Evolutionary conservation across 805 yeast species (phyloP).

Genomic region (Candida alai): DNA sequence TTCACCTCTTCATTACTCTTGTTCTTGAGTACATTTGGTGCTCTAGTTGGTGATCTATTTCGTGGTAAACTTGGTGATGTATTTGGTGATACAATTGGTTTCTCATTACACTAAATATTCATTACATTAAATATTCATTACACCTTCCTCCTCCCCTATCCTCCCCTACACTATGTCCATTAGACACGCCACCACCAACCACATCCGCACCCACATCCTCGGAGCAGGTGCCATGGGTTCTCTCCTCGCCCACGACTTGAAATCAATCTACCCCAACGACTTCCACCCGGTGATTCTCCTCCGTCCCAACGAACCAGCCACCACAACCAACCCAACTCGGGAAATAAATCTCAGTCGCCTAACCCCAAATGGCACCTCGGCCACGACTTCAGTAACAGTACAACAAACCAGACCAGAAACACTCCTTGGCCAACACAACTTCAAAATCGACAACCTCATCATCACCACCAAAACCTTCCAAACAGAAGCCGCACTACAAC

Average conservation of each 20-base stretch:
- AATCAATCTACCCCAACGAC: conserved; percentile 36
- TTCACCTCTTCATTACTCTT: no score
- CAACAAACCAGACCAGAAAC: not conserved
- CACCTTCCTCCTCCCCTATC: not conserved
- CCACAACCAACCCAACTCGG: not conserved
- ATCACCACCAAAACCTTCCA: conserved; percentile 80
- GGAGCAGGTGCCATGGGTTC: conserved; percentile 57
- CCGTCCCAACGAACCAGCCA: conserved; percentile 14
- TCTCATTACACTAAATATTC: not conserved
- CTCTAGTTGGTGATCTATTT: no score
- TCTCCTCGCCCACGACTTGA: conserved; percentile 43
- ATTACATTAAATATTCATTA: not conserved
- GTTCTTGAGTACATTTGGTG: no score
- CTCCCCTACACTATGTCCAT: not conserved
- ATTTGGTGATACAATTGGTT: not conserved
- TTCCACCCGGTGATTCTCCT: conserved; percentile 34
- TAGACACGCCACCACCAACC: not conserved
- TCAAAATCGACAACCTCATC: conserved; percentile 51
- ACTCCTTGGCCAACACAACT: not conserved
- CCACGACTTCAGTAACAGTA: not conserved
- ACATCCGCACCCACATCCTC: conserved; percentile 33
- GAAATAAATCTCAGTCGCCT: conserved; percentile 1
- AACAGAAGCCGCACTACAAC: conserved; percentile 58
- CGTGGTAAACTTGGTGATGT: no score
- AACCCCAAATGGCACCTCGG: not conserved